Percentiles rank a stretch among this genome's conserved stretches.
phyloP scores from a whole-genome alignment of 352 stramenopile genomes.

The Phytophthora citrophthora region DNA sequence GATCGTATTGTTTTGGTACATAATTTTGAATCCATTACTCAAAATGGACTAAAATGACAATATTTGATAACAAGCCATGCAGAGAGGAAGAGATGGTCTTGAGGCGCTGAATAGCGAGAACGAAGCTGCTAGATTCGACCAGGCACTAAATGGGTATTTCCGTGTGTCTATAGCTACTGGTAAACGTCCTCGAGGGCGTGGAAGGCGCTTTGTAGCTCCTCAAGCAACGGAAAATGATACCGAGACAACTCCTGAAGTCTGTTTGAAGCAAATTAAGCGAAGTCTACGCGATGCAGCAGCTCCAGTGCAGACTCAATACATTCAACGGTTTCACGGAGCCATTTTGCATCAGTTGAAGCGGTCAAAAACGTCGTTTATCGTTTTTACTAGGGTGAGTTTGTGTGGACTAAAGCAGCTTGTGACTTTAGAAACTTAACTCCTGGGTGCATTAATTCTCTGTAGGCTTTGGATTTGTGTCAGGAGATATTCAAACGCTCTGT shows the following conservation, averaged over 20 bases:
- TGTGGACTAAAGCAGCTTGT: not conserved
- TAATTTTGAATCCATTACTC: not conserved
- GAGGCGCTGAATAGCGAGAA: constrained; percentile 27
- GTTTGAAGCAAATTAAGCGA: constrained; percentile 43
- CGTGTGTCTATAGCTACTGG: not conserved
- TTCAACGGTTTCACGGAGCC: constrained; percentile 22
- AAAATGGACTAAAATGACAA: not conserved
- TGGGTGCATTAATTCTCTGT: not conserved
- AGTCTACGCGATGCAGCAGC: constrained; percentile 32
- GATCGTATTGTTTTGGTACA: not conserved
- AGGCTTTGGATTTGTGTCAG: constrained; percentile 43
- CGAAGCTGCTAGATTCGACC: constrained; percentile 34
- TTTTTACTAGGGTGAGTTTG: constrained; percentile 32
- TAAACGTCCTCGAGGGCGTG: constrained; percentile 12
- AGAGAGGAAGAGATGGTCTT: not conserved
- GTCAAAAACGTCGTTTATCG: constrained; percentile 7
- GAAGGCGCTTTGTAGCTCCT: not conserved
- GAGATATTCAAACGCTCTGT: constrained; percentile 70
- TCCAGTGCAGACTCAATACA: constrained; percentile 36
- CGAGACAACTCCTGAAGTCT: constrained; percentile 4
- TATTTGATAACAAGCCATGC: not conserved
- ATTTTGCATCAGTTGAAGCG: constrained; percentile 35
- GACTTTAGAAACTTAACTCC: not conserved
- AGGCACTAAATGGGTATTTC: constrained; percentile 37
- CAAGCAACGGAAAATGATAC: not conserved